Evolutionary conservation across 768 basidiomycete species (phyloP), one percentile per base, ranked within the genome.

Genomic region (Lenzites betulinus): DNA sequence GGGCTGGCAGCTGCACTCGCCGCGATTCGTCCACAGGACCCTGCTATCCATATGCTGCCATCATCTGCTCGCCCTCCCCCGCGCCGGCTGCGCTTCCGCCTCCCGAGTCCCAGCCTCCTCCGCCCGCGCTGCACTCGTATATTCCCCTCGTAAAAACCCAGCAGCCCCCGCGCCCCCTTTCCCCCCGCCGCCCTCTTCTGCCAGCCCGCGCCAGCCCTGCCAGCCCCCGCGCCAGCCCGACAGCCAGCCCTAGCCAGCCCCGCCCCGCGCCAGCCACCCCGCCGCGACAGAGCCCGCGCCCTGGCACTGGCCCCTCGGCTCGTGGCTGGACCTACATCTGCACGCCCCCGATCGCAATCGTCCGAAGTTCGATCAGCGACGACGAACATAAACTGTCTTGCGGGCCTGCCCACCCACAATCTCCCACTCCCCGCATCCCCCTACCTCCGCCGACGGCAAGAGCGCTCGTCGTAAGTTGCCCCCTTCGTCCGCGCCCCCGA

Each of bases 401-500:
- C 61, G 46, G 38, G 47, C 50, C 26, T 23, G 53, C 39, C 52
- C 59, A 54, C 47, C 46, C 46, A 46, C 54, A 51, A 57, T 51
- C 62, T 63, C 62, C 62, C 62, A 63, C 62, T 63, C 54, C 50
- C 44, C 54, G 42, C 53, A 50, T 66, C 65, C 68, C 66, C 70
- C 71, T 74, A 72, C 70, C 71, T 74, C 73, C 73, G 69, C 73
- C 73, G 73, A 69, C 71, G 51, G 42, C 46, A 39, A 52, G 38
- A 70, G 68, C 68, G 71, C 65, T 58, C 67, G 54, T 63, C 42
- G 67, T 67, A 38, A 65, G 67, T 64, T 51, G 59, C 56, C 64
- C 66, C 1, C 63, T 60, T 54, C 26, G 52, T 63, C 52, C 50
- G 5, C 50, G 25, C 50, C 48, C 50, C 30, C 48, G 56, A 33